These are phyloP conservation scores for Aspergillus aculeatinus DNA, from an alignment of 2,329 filamentous ascomycete species.

Conservation along the genomic window DNA sequence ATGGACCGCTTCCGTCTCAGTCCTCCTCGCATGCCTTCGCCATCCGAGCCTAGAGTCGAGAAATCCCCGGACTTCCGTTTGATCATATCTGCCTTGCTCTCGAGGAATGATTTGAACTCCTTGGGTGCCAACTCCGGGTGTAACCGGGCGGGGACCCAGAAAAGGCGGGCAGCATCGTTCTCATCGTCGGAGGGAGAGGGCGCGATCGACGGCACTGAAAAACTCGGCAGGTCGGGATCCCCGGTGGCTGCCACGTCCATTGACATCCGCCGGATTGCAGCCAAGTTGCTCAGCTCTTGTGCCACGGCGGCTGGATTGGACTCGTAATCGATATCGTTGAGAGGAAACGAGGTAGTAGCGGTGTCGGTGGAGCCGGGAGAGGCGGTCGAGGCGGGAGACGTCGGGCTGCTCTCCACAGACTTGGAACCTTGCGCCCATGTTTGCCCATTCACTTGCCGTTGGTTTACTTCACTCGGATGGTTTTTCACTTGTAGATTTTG, in stretches of 20 bases:
- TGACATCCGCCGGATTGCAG: conserved; percentile 86
- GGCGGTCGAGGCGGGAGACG: conserved; percentile 56
- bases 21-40: conserved; percentile 56
- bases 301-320: conserved; percentile 85
- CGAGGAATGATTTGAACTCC: conserved; percentile 95
- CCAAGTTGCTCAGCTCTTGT: conserved; percentile 87
- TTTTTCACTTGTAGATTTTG: conserved; percentile 31
- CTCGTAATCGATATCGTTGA: conserved; percentile 85
- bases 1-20: conserved; percentile 90
- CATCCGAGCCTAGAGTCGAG: conserved; percentile 54
- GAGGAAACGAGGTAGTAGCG: conserved; percentile 63
- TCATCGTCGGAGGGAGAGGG: conserved; percentile 61
- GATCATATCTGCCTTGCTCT: conserved; percentile 88
- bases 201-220: conserved; percentile 43
- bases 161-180: conserved; percentile 80
- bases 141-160: conserved; percentile 93
- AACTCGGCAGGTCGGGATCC: conserved; percentile 56
- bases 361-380: conserved; percentile 57
- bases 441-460: conserved; percentile 34
- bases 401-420: conserved; percentile 50
- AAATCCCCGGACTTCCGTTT: conserved; percentile 76
- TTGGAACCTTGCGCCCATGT: conserved; percentile 26
- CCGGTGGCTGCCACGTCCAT: conserved; percentile 76
- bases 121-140: conserved; percentile 93
- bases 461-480: conserved; percentile 35